These are phyloP conservation scores for Diutina rugosa DNA, from an alignment of 1,139 yeast genomes.

Conservation along the genomic window DNA sequence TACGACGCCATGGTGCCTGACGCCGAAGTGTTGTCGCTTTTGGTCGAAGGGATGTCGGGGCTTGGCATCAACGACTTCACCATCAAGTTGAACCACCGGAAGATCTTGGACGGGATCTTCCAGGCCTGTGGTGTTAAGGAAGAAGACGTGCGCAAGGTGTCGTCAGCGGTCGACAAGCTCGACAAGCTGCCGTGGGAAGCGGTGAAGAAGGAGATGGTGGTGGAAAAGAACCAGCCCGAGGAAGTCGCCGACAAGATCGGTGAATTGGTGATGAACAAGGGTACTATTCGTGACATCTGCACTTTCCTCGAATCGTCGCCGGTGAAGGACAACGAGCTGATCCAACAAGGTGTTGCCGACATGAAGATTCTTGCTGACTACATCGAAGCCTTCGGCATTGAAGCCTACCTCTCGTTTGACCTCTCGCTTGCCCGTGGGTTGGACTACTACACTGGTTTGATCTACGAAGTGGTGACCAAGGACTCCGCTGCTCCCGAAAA, in stretches of 20 bases:
- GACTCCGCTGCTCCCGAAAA: constrained; percentile 90
- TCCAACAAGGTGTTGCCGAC: constrained; percentile 71
- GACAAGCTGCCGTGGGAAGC: constrained; percentile 94
- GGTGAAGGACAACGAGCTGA: constrained; percentile 52
- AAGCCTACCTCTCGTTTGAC: constrained; percentile 51
- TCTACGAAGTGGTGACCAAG: constrained; percentile 88
- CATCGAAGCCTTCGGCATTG: constrained; percentile 67
- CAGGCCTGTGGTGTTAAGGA: constrained; percentile 89
- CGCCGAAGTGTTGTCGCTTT: constrained; percentile 69
- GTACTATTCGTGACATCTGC: constrained; percentile 60
- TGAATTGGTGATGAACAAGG: constrained; percentile 75
- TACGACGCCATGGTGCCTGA: constrained; percentile 95
- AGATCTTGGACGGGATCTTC: constrained; percentile 90
- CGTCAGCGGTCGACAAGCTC: constrained; percentile 91
- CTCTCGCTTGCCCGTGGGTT: constrained; percentile 93
- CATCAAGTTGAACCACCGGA: constrained; percentile 86
- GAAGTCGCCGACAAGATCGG: constrained; percentile 91
- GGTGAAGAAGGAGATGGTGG: constrained; percentile 84
- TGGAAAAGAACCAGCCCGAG: constrained; percentile 78
- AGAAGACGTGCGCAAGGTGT: constrained; percentile 85
- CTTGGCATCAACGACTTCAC: constrained; percentile 84
- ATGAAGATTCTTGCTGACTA: constrained; percentile 65
- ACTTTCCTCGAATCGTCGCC: constrained; percentile 38
- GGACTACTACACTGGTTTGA: constrained; percentile 93
- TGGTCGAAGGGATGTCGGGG: constrained; percentile 73